These are phyloP conservation scores for Geosmithia flava DNA, from an alignment of 2,329 filamentous ascomycete species.

Conservation along the genomic window DNA sequence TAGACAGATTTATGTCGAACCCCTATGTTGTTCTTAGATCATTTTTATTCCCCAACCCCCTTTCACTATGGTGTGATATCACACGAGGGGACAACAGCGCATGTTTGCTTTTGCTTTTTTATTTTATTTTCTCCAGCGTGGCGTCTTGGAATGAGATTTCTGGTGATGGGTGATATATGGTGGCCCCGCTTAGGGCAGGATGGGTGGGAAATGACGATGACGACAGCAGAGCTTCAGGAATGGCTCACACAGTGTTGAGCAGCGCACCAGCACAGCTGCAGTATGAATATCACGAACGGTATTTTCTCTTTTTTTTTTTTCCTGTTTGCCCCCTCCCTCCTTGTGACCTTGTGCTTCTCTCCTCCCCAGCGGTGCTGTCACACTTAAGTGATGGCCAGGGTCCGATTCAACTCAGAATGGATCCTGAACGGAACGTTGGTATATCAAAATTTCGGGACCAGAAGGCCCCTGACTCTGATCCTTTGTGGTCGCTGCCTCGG, in stretches of 20 bases:
- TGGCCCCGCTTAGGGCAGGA: background rate
- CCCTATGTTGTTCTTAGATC: background rate
- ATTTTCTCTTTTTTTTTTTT: background rate
- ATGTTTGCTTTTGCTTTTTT: background rate
- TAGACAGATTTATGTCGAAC: conserved; percentile 14
- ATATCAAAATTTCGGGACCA: conserved; percentile 34
- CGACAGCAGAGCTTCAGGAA: background rate
- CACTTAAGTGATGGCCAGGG: conserved; percentile 53
- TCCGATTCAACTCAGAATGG: conserved; percentile 54
- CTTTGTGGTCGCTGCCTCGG: conserved; percentile 11
- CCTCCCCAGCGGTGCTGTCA: conserved; percentile 61
- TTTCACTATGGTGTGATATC: background rate
- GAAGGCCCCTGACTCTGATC: conserved; percentile 22
- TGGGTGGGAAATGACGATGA: background rate
- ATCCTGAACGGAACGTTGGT: conserved; percentile 77
- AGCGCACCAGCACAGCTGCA: too few species aligned
- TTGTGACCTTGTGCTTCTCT: background rate
- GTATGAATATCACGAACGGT: background rate
- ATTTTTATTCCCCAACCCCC: background rate
- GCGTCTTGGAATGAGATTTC: conserved; percentile 1
- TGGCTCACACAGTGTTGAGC: background rate
- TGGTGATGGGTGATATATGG: background rate
- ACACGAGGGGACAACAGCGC: background rate
- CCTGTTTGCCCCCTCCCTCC: background rate
- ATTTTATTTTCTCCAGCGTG: conserved; percentile 1